Base-by-base conservation (phyloP, 306 rosid species). In the Cucurbita pepo region DNA sequence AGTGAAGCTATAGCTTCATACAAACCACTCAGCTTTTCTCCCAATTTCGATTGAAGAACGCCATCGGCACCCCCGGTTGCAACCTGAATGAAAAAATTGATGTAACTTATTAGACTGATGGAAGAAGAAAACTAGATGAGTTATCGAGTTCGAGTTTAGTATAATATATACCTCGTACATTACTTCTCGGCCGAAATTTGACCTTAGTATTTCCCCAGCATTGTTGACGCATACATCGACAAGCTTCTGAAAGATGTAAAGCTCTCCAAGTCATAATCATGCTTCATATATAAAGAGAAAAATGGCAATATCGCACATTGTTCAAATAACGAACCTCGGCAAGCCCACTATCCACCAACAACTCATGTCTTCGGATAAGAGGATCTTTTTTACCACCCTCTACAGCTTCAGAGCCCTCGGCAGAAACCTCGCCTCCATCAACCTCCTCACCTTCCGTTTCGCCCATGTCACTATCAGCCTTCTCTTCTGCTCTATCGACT, bases 311-410 rank as follows among this genome's bases (percentile, higher is more conserved):
- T 38, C n/a, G 1, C 43, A 40, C 54, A 22, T 48, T 76, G 69
- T 38, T 15, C 59, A 78, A 79, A 59, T 56, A 79, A 85, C 86
- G 62, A 67, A 94, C 99, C 97, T 94, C 95, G 43, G 96, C 97
- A 67, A 94, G 86, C 59, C 99, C 95, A 45, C 99, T 91, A 74
- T 91, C 80, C 83, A 94, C 86, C 89, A 94, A 84, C 69, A 94
- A 83, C 77, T 94, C 99, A 36, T 84, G 92, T 86, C 99, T 91
- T 83, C 96, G 81, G 15, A 89, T 79, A n/a, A 72, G 56, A 65
- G 99, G 97, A 75, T 94, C 96, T 74, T 94, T 94, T 75, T 90
- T 89, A n/a, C 99, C 97, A 75, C 91, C 83, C 76, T 94, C 97
- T 64, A 82, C 87, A 7, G 77, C 73, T 51, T 77, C 77, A 75